A percentile compares a stretch with the other conserved stretches of the same genome.
These are phyloP conservation scores for Microdochium paspali DNA, from an alignment of 2,329 filamentous ascomycete species.

Conservation along the genomic window DNA sequence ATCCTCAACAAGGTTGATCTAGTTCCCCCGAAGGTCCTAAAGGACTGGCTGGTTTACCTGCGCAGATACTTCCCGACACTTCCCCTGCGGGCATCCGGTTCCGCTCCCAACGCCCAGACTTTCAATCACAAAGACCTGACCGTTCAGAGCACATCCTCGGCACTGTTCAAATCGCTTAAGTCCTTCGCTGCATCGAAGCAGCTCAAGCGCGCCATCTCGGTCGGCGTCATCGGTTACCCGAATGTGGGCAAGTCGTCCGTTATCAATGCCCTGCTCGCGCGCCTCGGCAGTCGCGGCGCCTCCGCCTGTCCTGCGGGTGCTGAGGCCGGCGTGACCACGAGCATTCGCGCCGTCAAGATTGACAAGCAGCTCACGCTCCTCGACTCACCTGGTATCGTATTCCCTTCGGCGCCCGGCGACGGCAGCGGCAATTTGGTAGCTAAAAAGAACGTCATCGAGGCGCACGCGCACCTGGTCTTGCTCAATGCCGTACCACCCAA, in stretches of 20 bases:
- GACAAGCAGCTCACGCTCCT: conserved; percentile 90
- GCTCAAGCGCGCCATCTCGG: conserved; percentile 80
- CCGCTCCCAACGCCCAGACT: conserved; percentile 76
- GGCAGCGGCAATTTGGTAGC: conserved; percentile 7
- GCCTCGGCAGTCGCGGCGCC: conserved; percentile 58
- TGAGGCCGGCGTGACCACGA: conserved; percentile 86
- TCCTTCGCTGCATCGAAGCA: conserved; percentile 75
- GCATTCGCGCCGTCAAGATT: conserved; percentile 81
- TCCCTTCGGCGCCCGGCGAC: conserved; percentile 52
- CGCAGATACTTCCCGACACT: conserved; percentile 86
- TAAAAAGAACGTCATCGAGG: conserved; percentile 53
- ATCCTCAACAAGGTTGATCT: conserved; percentile 95
- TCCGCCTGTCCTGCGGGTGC: conserved; percentile 77
- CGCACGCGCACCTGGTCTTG: conserved; percentile 76
- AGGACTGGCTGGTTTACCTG: conserved; percentile 75
- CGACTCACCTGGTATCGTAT: conserved; percentile 91
- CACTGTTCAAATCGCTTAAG: conserved; percentile 83
- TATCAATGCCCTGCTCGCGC: conserved; percentile 82
- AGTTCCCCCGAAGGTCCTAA: conserved; percentile 71
- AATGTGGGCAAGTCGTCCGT: conserved; percentile 96
- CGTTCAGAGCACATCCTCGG: conserved; percentile 73
- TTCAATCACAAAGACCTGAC: conserved; percentile 90
- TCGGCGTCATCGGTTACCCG: conserved; percentile 90
- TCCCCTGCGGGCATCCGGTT: conserved; percentile 73
- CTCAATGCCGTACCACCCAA: conserved; percentile 89